A percentile compares a stretch with the other conserved stretches of the same genome.
These are phyloP conservation scores for Heliamphora pulchella DNA, from an alignment of 179 eudicot genomes.

Conservation along the genomic window DNA sequence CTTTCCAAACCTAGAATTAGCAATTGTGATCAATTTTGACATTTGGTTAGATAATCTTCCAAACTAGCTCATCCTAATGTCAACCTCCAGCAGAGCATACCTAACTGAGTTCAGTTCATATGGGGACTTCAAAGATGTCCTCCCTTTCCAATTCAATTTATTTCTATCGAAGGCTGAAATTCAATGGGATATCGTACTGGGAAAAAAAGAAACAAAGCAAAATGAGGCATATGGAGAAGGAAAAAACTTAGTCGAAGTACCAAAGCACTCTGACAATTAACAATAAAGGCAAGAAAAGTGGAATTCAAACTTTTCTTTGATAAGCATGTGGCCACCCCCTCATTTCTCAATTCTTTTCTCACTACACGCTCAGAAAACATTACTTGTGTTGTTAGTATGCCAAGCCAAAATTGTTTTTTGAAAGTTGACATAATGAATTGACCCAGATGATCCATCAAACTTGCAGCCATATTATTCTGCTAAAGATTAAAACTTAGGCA, in stretches of 20 bases:
- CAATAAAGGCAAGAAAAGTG: background rate
- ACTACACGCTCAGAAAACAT: background rate
- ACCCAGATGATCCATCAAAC: background rate
- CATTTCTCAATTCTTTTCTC: background rate
- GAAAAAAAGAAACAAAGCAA: background rate
- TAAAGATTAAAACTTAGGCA: background rate
- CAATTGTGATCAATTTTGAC: background rate
- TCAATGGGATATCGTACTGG: background rate
- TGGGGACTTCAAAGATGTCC: background rate
- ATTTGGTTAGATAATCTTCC: background rate
- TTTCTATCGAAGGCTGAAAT: background rate
- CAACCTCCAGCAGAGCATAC: background rate
- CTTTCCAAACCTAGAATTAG: background rate
- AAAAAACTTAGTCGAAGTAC: background rate
- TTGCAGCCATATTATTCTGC: background rate
- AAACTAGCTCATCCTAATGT: background rate
- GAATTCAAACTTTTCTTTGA: background rate
- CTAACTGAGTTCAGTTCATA: background rate
- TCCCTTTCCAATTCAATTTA: background rate
- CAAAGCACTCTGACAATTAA: background rate
- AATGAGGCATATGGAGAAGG: conserved; percentile 3
- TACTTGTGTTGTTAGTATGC: background rate
- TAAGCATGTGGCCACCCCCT: background rate
- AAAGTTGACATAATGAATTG: background rate
- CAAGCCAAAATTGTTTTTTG: background rate